Conservation (phyloP, 139 green algal species). For the Trebouxia sp. region DNA sequence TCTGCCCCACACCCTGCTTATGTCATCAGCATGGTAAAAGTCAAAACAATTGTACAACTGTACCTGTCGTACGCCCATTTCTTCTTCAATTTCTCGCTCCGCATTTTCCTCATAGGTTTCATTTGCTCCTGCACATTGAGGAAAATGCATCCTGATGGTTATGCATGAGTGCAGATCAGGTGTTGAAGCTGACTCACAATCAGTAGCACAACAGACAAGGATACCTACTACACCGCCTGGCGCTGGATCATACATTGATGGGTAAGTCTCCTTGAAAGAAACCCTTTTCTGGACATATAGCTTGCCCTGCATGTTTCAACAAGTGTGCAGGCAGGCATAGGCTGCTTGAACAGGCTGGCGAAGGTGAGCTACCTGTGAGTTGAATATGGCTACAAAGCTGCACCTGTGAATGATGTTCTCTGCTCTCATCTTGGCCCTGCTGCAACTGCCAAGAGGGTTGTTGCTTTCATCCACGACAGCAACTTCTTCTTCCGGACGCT, state of each 20-base stretch:
- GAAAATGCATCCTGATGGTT: too few relatives aligned
- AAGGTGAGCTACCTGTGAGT: slow-evolving; percentile 5
- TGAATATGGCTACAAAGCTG: slow-evolving; percentile 29
- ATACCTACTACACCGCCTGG: slow-evolving; percentile 35
- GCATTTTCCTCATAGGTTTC: slow-evolving; percentile 36
- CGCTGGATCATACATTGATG: slow-evolving; percentile 34
- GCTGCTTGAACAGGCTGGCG: background rate
- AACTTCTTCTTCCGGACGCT: slow-evolving; percentile 23
- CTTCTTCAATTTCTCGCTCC: slow-evolving; percentile 32
- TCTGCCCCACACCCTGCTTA: background rate
- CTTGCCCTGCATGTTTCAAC: slow-evolving; percentile 19
- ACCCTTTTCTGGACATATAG: slow-evolving; percentile 38
- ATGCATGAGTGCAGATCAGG: background rate
- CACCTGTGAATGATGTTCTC: slow-evolving; percentile 31
- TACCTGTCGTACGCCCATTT: slow-evolving; percentile 30
- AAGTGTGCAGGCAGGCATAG: background rate
- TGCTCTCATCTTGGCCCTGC: slow-evolving; percentile 18
- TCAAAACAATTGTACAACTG: slow-evolving; percentile 23
- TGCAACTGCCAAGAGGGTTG: slow-evolving; percentile 1
- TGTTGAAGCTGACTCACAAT: background rate
- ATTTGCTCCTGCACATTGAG: slow-evolving; percentile 4
- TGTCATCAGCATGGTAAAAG: slow-evolving; percentile 29
- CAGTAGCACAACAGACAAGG: background rate
- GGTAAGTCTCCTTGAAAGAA: slow-evolving; percentile 35
- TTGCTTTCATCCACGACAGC: slow-evolving; percentile 29